phyloP scores from a whole-genome alignment of 805 yeast genomes.

The Middelhovenomyces tepae region DNA sequence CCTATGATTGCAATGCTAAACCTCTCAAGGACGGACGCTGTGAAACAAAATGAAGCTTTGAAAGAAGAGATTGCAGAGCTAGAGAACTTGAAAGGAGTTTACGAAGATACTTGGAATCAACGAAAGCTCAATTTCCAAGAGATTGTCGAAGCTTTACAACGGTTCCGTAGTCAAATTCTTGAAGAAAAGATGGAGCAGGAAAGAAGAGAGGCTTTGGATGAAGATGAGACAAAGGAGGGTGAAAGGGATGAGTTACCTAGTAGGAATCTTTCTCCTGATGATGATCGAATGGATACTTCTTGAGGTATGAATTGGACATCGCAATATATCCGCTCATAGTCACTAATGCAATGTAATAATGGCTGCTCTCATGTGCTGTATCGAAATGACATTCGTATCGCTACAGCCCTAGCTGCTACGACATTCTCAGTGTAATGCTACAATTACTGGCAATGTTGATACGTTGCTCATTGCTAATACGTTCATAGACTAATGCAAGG shows the following conservation, averaged over 20 bases:
- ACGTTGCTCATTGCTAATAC: no score
- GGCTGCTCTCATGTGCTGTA: no score
- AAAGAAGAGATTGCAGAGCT: slow-evolving; percentile 20
- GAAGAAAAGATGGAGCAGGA: slow-evolving; percentile 5
- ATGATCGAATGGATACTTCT: slow-evolving; percentile 5
- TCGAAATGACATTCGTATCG: no score
- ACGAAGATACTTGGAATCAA: slow-evolving; percentile 16
- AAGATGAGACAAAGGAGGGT: slow-evolving; percentile 11
- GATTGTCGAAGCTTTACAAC: slow-evolving; percentile 16
- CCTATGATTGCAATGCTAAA: slow-evolving; percentile 17
- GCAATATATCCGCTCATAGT: no score
- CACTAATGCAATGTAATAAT: no score
- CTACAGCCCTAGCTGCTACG: no score
- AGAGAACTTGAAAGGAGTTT: slow-evolving; percentile 12
- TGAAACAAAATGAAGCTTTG: slow-evolving; percentile 12
- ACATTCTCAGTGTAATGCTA: no score
- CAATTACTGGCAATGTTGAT: no score
- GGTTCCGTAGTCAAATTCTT: slow-evolving; percentile 17
- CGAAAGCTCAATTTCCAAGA: slow-evolving; percentile 17
- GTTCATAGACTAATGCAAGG: no score
- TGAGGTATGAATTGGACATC: slow-evolving; percentile 3
- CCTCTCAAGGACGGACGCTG: slow-evolving; percentile 17
- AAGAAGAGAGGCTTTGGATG: slow-evolving; percentile 11
- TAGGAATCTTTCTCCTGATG: background rate
- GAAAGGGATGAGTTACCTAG: slow-evolving; percentile 6